Evolutionary conservation across 73 alveolate genomes (phyloP).

Genomic region (Paramecium biaurelia): DNA sequence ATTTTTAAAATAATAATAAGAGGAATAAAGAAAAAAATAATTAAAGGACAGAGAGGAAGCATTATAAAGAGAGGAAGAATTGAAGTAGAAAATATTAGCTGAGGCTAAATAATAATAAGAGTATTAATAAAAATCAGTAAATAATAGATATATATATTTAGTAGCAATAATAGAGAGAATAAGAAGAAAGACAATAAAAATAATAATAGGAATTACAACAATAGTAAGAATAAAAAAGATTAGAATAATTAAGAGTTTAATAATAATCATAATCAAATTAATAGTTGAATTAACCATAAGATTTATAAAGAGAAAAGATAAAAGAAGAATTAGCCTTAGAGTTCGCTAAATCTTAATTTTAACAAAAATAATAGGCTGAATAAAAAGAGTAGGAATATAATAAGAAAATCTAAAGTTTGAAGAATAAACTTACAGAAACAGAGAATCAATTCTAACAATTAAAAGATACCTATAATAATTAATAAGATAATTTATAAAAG

Average conservation of each 20-base stretch:
- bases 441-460: neutral
- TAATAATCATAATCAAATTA: neutral
- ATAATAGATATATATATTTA: neutral
- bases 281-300: neutral
- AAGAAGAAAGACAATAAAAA: neutral
- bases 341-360: neutral
- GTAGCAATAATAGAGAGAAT: neutral
- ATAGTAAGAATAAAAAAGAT: neutral
- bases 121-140: neutral
- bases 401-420: neutral
- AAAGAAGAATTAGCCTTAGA: neutral
- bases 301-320: neutral
- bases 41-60: neutral
- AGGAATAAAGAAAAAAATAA: neutral
- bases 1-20: constrained; percentile 1
- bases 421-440: neutral
- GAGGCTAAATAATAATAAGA: neutral
- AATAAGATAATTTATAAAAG: neutral
- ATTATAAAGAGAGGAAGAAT: neutral
- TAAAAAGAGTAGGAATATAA: neutral
- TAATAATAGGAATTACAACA: neutral
- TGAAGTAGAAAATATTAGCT: neutral
- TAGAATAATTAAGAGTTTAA: neutral
- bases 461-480: neutral
- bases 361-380: neutral